Conservation (phyloP, 345 rosid genomes). For the Mallotus nudiflorus region DNA sequence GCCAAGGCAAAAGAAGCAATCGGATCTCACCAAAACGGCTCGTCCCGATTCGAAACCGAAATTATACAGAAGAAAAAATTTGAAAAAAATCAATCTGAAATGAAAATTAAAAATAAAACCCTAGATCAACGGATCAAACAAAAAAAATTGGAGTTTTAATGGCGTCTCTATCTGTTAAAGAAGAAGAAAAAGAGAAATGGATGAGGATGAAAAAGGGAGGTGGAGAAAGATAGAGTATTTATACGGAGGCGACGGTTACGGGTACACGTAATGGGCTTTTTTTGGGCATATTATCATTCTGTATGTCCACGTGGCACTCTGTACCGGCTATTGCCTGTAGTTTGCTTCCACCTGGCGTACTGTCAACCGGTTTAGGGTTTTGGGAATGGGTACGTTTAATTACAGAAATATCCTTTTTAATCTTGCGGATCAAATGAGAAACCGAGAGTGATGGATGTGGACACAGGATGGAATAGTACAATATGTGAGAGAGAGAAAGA, state of each 20-base stretch:
- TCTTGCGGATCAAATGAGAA: no score
- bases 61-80: neutral
- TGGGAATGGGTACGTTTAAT: neutral
- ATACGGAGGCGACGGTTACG: conserved; percentile 53
- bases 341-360: no score
- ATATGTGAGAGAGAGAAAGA: no score
- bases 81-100: neutral
- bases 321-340: conserved; percentile 21
- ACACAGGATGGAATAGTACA: no score
- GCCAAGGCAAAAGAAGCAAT: conserved; percentile 68
- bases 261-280: conserved; percentile 46
- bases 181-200: conserved; percentile 28
- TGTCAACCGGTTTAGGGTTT: conserved; percentile 17
- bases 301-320: conserved; percentile 39
- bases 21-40: conserved; percentile 46
- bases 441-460: no score
- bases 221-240: conserved; percentile 22
- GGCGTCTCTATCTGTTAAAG: conserved; percentile 33
- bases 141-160: neutral
- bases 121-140: conserved; percentile 23
- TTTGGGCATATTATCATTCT: conserved; percentile 14
- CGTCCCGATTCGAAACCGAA: conserved; percentile 14
- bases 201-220: conserved; percentile 27
- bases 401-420: conserved; percentile 10
- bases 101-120: conserved; percentile 21